Percentiles rank a stretch among this genome's conserved stretches.
Evolutionary conservation across 768 basidiomycete species (phyloP).

Genomic region (Cyclocybe aegerita): DNA sequence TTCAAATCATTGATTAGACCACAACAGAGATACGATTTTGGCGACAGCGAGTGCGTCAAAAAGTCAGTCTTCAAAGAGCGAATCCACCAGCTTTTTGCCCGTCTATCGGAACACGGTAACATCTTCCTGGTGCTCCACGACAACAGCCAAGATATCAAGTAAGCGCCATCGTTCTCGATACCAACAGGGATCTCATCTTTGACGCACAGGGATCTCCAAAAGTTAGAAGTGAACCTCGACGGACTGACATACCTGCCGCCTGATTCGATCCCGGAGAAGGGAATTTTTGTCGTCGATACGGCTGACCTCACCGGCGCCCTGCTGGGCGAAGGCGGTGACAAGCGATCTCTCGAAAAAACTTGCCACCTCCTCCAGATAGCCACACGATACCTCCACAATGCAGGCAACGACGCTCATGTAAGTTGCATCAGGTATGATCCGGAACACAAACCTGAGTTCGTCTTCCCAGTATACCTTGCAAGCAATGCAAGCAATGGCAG

Average conservation of each 20-base stretch:
- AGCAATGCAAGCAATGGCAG: conserved; percentile 68
- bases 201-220: conserved; percentile 52
- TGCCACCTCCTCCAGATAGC: conserved; percentile 63
- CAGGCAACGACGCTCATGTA: conserved; percentile 85
- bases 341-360: conserved; percentile 56
- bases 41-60: conserved; percentile 54
- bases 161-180: conserved; percentile 8
- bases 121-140: conserved; percentile 85
- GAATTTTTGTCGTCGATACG: conserved; percentile 71
- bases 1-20: background rate
- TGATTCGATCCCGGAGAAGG: conserved; percentile 47
- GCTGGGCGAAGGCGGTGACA: conserved; percentile 57
- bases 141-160: conserved; percentile 76
- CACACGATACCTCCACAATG: conserved; percentile 69
- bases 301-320: conserved; percentile 74
- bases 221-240: conserved; percentile 53
- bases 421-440: conserved; percentile 20
- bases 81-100: conserved; percentile 45
- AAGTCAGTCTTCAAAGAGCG: conserved; percentile 50
- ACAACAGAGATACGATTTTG: conserved; percentile 64
- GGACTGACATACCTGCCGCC: conserved; percentile 57
- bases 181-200: background rate
- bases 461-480: conserved; percentile 65
- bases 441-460: background rate
- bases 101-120: conserved; percentile 46